phyloP scores from a whole-genome alignment of 1,284 basidiomycete species.

The Anthracocystis walkeri region DNA sequence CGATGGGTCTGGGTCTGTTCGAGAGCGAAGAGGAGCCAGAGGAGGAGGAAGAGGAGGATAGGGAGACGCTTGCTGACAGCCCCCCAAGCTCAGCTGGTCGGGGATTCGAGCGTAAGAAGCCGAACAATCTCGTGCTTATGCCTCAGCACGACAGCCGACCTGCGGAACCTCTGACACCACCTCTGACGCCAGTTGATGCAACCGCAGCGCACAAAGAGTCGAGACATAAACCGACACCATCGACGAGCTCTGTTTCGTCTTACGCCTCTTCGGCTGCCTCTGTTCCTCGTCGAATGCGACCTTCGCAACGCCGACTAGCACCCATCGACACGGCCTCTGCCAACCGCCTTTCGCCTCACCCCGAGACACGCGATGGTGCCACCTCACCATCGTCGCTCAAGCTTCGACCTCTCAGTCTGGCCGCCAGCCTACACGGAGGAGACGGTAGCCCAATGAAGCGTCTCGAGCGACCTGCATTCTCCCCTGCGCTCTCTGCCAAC shows the following conservation, averaged over 20 bases:
- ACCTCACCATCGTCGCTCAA: slow-evolving; percentile 42
- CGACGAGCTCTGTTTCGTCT: slow-evolving; percentile 42
- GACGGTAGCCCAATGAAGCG: slow-evolving; percentile 45
- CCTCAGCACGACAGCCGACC: slow-evolving; percentile 29
- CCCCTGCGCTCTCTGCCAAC: slow-evolving; percentile 47
- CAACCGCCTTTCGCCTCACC: slow-evolving; percentile 29
- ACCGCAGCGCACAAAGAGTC: slow-evolving; percentile 28
- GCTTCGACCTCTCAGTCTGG: slow-evolving; percentile 44
- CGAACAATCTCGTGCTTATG: slow-evolving; percentile 26
- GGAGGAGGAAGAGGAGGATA: slow-evolving; percentile 27
- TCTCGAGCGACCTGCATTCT: slow-evolving; percentile 41
- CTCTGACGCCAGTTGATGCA: slow-evolving; percentile 40
- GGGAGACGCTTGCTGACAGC: slow-evolving; percentile 33
- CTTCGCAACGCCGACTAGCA: slow-evolving; percentile 23
- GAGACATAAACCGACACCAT: slow-evolving; percentile 25
- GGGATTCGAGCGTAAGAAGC: slow-evolving; percentile 23
- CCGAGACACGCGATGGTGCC: slow-evolving; percentile 22
- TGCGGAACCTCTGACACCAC: slow-evolving; percentile 38
- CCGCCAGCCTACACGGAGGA: slow-evolving; percentile 31
- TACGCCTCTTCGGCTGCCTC: slow-evolving; percentile 21
- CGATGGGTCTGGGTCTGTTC: slow-evolving; percentile 44
- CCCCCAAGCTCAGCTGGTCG: slow-evolving; percentile 7
- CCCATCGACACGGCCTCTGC: slow-evolving; percentile 38
- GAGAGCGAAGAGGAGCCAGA: slow-evolving; percentile 39
- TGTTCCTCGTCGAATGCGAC: slow-evolving; percentile 23